phyloP scores from a whole-genome alignment of 139 green algal species.

The Volvox africanus region DNA sequence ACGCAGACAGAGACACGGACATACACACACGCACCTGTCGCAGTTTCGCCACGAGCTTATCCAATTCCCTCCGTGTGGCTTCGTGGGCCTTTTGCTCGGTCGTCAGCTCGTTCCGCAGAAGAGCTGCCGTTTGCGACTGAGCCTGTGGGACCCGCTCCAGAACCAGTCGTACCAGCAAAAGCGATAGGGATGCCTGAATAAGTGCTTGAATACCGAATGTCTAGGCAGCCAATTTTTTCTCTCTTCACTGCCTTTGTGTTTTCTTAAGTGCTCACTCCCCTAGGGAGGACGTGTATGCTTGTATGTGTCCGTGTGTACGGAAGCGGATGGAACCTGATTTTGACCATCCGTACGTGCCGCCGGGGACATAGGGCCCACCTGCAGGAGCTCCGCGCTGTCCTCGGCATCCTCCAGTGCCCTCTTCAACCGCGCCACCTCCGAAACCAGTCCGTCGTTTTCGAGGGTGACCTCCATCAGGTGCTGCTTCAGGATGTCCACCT shows the following conservation, averaged over 20 bases:
- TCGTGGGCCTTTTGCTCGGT: conserved; percentile 24
- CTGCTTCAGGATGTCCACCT: conserved; percentile 49
- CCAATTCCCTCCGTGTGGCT: conserved; percentile 18
- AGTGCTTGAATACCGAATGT: too few species aligned
- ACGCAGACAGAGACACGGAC: too few species aligned
- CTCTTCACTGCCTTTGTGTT: too few species aligned
- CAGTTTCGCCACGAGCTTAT: background rate
- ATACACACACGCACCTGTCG: background rate
- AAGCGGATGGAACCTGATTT: too few species aligned
- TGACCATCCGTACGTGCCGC: too few species aligned
- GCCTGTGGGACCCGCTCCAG: background rate
- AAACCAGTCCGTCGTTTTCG: conserved; percentile 35
- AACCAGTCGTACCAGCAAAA: too few species aligned
- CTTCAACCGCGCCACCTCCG: conserved; percentile 21
- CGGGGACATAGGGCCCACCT: background rate
- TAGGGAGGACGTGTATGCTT: too few species aligned
- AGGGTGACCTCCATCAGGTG: conserved; percentile 41
- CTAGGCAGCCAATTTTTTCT: too few species aligned
- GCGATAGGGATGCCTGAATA: too few species aligned
- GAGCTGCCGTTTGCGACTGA: conserved; percentile 48
- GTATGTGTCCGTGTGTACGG: too few species aligned
- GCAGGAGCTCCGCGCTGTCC: conserved; percentile 36
- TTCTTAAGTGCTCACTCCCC: too few species aligned
- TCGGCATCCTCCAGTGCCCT: conserved; percentile 39
- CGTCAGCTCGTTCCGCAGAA: conserved; percentile 43